Evolutionary conservation across 1,139 yeast genomes (phyloP).

Genomic region (Scheffersomyces quercinus): DNA sequence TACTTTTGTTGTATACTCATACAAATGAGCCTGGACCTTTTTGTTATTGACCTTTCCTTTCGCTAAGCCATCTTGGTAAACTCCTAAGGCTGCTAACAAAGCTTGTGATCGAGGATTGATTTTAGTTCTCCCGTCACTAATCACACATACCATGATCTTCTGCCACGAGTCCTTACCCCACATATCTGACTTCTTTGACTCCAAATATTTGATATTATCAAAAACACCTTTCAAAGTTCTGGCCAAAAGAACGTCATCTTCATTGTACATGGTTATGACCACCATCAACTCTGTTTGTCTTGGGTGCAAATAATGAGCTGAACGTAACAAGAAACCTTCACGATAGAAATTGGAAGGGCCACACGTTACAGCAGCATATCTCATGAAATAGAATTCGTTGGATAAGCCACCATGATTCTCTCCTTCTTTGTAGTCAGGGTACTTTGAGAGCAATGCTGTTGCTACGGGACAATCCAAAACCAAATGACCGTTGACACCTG

Average conservation of each 20-base stretch:
- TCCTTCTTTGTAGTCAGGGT: constrained; percentile 39
- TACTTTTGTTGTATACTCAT: constrained; percentile 51
- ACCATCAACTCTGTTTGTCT: constrained; percentile 50
- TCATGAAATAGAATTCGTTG: constrained; percentile 49
- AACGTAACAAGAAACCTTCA: constrained; percentile 47
- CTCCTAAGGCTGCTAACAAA: constrained; percentile 48
- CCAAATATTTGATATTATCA: constrained; percentile 49
- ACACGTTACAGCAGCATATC: constrained; percentile 52
- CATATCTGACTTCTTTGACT: constrained; percentile 40
- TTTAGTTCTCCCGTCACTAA: constrained; percentile 50
- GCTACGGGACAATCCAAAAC: constrained; percentile 55
- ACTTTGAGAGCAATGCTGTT: constrained; percentile 43
- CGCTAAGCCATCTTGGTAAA: constrained; percentile 51
- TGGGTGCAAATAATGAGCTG: constrained; percentile 48
- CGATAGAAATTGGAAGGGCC: constrained; percentile 51
- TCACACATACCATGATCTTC: constrained; percentile 49
- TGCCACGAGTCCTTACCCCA: constrained; percentile 56
- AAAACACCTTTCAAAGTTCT: constrained; percentile 50
- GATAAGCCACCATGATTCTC: constrained; percentile 43
- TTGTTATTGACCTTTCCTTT: constrained; percentile 48
- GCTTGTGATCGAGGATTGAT: constrained; percentile 52
- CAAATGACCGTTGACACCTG: constrained; percentile 49
- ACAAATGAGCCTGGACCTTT: constrained; percentile 48
- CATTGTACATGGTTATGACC: constrained; percentile 51
- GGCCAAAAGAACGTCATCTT: constrained; percentile 48